Conservation (phyloP, 805 yeast genomes). For the Brettanomyces anomalus region DNA sequence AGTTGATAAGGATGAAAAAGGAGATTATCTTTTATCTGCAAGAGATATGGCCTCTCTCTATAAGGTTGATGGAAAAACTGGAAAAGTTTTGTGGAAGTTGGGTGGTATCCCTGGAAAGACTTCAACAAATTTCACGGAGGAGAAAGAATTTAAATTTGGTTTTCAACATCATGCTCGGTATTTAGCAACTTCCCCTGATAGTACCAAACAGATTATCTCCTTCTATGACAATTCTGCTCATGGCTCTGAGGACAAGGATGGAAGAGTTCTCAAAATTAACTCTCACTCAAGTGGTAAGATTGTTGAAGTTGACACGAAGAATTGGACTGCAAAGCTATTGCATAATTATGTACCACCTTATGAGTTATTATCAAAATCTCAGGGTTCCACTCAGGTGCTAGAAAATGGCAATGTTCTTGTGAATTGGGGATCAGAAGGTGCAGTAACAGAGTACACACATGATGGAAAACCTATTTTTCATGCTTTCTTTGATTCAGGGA, state of each 20-base stretch:
- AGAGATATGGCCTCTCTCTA: constrained; percentile 28
- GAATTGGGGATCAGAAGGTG: constrained; percentile 32
- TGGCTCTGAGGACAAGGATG: constrained; percentile 25
- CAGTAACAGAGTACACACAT: constrained; percentile 26
- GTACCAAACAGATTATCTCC: constrained; percentile 23
- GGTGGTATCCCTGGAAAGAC: constrained; percentile 19
- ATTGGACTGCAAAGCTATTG: constrained; percentile 20
- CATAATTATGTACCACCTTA: constrained; percentile 9
- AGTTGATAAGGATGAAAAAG: constrained; percentile 27
- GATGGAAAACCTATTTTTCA: constrained; percentile 25
- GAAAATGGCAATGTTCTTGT: constrained; percentile 27
- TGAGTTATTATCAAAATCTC: constrained; percentile 21
- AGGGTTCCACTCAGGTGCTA: constrained; percentile 26
- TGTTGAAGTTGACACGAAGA: constrained; percentile 24
- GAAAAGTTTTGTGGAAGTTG: constrained; percentile 28
- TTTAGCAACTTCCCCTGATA: constrained; percentile 17
- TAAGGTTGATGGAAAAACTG: constrained; percentile 28
- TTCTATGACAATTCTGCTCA: constrained; percentile 31
- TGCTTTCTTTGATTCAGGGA: constrained; percentile 26
- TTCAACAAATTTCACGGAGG: constrained; percentile 10
- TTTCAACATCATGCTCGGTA: constrained; percentile 32
- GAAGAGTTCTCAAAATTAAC: constrained; percentile 17
- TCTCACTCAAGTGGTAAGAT: constrained; percentile 26
- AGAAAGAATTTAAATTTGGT: constrained; percentile 20
- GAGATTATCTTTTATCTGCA: constrained; percentile 28